Conservation (phyloP, 129 eudicot genomes). For the Silybum marianum region DNA sequence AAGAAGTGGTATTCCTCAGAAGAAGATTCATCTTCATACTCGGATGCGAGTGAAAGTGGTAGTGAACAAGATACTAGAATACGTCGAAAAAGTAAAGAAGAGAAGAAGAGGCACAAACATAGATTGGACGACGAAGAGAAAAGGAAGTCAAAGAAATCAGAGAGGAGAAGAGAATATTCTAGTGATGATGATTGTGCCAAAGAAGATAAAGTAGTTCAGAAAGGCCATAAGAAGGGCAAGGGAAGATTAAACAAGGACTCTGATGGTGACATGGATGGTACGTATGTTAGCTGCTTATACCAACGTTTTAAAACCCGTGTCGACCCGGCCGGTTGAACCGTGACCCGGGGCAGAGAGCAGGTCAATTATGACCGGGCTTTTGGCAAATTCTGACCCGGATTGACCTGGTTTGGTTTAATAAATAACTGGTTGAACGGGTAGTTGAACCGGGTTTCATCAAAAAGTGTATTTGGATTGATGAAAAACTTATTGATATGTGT, state of each 20-base stretch:
- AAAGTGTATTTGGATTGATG: too few species aligned
- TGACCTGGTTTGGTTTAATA: too few species aligned
- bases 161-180: constrained; percentile 43
- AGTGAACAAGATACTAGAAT: constrained; percentile 38
- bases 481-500: too few species aligned
- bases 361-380: too few species aligned
- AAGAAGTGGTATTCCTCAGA: constrained; percentile 87
- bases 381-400: too few species aligned
- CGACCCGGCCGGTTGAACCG: too few species aligned
- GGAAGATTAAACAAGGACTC: not conserved
- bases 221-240: constrained; percentile 28
- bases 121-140: constrained; percentile 30
- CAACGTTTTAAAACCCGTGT: too few species aligned
- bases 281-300: not conserved
- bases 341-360: too few species aligned
- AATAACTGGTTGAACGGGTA: too few species aligned
- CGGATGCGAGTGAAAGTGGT: constrained; percentile 45
- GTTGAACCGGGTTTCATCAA: too few species aligned
- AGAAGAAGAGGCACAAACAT: constrained; percentile 31
- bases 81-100: constrained; percentile 33
- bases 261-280: constrained; percentile 23
- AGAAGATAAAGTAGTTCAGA: constrained; percentile 23
- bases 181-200: constrained; percentile 36
- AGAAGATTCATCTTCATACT: constrained; percentile 52
- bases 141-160: constrained; percentile 48